phyloP scores from a whole-genome alignment of 805 yeast genomes.

The Myxozyma geophila region DNA sequence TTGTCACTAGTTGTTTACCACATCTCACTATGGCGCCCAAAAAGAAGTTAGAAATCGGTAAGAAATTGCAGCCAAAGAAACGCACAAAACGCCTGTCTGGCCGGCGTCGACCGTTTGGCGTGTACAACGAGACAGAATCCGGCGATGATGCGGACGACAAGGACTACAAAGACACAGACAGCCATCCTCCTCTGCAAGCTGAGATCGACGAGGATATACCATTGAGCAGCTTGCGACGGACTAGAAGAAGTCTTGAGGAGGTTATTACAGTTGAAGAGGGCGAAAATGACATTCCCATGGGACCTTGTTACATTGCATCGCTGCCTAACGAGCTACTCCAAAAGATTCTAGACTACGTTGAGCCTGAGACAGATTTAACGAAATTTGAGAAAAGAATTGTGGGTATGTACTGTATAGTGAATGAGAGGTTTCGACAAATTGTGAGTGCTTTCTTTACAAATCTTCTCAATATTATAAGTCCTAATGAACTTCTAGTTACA shows the following conservation, averaged over 20 bases:
- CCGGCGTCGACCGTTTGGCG: not conserved
- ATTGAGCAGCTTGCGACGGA: not conserved
- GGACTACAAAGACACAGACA: conserved; percentile 20
- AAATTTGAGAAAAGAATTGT: conserved; percentile 18
- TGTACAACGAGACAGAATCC: conserved; percentile 19
- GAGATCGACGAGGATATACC: conserved; percentile 9
- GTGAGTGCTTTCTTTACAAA: conserved; percentile 6
- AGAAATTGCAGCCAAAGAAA: not conserved
- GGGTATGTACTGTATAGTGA: conserved; percentile 18
- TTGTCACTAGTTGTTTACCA: no score
- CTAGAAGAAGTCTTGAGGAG: not conserved
- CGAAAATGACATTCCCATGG: not conserved
- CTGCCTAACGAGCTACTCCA: conserved; percentile 20
- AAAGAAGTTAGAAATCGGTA: not conserved
- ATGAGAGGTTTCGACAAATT: conserved; percentile 22
- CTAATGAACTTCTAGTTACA: conserved; percentile 18
- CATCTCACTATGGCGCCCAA: no score
- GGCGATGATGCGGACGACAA: conserved; percentile 33
- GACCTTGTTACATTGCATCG: conserved; percentile 3
- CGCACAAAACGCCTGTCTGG: not conserved
- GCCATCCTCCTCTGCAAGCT: no score
- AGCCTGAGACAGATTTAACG: conserved; percentile 14
- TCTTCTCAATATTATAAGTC: not conserved
- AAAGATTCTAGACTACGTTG: conserved; percentile 18
- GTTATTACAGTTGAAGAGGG: not conserved